phyloP scores from a whole-genome alignment of 1,284 basidiomycete genomes.

The Cerrena zonata region DNA sequence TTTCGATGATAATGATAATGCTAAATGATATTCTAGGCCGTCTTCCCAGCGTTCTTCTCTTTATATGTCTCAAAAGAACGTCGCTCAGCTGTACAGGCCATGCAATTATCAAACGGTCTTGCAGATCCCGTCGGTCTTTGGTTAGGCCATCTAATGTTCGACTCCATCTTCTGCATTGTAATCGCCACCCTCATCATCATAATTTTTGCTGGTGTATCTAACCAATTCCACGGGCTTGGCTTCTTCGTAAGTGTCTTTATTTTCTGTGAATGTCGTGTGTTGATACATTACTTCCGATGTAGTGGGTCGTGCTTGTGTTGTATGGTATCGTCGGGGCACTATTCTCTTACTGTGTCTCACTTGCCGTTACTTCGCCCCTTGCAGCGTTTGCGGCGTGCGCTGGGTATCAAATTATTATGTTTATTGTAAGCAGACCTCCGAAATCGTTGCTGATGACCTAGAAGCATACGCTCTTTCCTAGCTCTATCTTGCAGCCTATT shows the following conservation, averaged over 20 bases:
- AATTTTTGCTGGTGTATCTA: conserved; percentile 50
- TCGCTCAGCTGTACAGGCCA: conserved; percentile 66
- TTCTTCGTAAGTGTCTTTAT: conserved; percentile 47
- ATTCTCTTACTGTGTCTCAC: conserved; percentile 63
- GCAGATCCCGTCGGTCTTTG: conserved; percentile 68
- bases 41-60: conserved; percentile 76
- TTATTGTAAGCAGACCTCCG: conserved; percentile 42
- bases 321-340: conserved; percentile 67
- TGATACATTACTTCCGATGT: background rate
- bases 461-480: no score
- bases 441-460: no score
- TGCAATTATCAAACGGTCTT: conserved; percentile 75
- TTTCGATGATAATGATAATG: background rate
- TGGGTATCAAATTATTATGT: conserved; percentile 72
- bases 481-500: conserved; percentile 61
- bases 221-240: conserved; percentile 69
- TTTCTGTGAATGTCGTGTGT: background rate
- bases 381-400: conserved; percentile 71
- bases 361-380: conserved; percentile 61
- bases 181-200: conserved; percentile 58
- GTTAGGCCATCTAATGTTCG: conserved; percentile 76
- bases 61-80: conserved; percentile 70
- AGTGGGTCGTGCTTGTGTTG: conserved; percentile 69
- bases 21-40: conserved; percentile 45
- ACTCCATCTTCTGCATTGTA: conserved; percentile 55